Base-by-base conservation (phyloP, 306 rosid species). In the Fragaria ananassa region DNA sequence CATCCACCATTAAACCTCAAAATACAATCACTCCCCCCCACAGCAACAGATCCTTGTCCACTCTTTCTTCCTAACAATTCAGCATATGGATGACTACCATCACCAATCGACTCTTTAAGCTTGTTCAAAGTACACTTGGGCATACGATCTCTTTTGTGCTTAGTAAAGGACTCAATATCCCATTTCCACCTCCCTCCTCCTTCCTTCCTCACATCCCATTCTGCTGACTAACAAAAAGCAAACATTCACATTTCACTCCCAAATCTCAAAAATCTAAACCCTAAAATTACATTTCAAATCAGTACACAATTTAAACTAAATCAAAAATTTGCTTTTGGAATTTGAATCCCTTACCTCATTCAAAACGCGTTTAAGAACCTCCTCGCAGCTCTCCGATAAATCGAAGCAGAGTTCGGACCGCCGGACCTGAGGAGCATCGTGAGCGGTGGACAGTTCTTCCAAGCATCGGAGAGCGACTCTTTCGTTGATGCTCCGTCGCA, bases 41-140 rank as follows among this genome's bases (percentile, higher is more conserved):
- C 57, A 49, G 19, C 57, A 31, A 46, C 27, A 8, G 23, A 70
- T 6, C 70, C 37, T 76, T 88, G 76, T 46, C 93, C 90, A 79
- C 92, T 85, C 75, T 74, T 87, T 46, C 47, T 81, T 79, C 78
- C 78, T 63, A 93, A 83, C 77, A 53, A 63, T 79, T 86, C 89
- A 68, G 87, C 74, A 83, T 74, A 71, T 5, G 90, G 90, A 76
- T 81, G 87, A n/a, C 80, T 87, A 42, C 93, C 91, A 41, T 87
- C 87, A 76, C 81, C 74, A 79, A 93, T 76, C 21, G 91, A 77
- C 71, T 86, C 90, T 81, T 87, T 91, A 77, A 93, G 83, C 96
- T 89, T 88, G 60, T 83, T 60, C 74, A 93, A 83, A 56, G 82
- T 57, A 45, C 84, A 83, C 79, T 86, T 81, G 42, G 79, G 74